A percentile compares a stretch with the other conserved stretches of the same genome.
Conservation (phyloP, 768 basidiomycete species). For the Boletus coccyginus region DNA sequence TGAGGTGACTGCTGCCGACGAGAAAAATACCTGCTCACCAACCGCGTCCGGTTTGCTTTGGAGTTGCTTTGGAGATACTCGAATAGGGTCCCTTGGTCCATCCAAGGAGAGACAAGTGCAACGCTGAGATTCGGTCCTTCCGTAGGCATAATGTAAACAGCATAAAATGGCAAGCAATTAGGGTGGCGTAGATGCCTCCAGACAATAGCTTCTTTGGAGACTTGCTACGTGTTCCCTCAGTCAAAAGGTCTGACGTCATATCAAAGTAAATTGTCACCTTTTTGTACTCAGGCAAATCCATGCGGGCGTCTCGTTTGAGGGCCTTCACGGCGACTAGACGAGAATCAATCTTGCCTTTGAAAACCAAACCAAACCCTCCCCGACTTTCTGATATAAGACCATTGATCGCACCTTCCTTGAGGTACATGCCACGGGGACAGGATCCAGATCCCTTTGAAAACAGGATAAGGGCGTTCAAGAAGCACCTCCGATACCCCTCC, state of each 20-base stretch:
- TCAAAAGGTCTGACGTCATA: neutral
- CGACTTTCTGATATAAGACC: neutral
- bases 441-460: constrained; percentile 18
- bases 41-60: constrained; percentile 20
- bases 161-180: constrained; percentile 37
- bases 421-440: constrained; percentile 19
- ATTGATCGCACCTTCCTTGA: constrained; percentile 4
- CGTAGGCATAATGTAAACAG: constrained; percentile 21
- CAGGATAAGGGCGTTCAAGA: constrained; percentile 17
- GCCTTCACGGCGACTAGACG: constrained; percentile 31
- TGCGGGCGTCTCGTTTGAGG: neutral
- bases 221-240: constrained; percentile 8
- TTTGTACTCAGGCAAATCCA: neutral
- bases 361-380: constrained; percentile 25
- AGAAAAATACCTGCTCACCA: constrained; percentile 28
- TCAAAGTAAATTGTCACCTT: constrained; percentile 15
- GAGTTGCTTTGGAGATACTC: constrained; percentile 29
- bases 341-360: constrained; percentile 14
- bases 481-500: constrained; percentile 15
- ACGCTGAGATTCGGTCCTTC: constrained; percentile 14
- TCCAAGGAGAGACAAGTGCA: constrained; percentile 40
- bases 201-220: constrained; percentile 32
- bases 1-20: neutral
- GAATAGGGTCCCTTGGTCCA: constrained; percentile 32
- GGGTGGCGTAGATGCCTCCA: constrained; percentile 36